Conservation (phyloP, 2,329 filamentous ascomycete species). For the Daldinia sp. region DNA sequence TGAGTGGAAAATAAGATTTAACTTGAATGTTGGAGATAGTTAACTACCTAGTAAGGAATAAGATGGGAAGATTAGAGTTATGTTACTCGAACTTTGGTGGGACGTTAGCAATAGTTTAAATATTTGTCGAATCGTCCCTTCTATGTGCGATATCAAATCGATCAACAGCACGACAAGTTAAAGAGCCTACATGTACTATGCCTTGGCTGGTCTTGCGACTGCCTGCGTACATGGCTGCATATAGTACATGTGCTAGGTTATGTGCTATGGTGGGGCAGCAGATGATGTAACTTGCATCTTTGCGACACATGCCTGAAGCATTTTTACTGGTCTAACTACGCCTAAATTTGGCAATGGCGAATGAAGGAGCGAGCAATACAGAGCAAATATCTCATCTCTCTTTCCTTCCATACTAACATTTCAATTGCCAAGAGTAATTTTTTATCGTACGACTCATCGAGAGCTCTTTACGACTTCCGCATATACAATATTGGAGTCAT, state of each 20-base stretch:
- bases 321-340: background rate
- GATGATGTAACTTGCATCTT: slow-evolving; percentile 38
- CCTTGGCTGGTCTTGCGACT: slow-evolving; percentile 7
- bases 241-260: slow-evolving; percentile 8
- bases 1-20: too few relatives aligned
- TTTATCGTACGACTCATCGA: slow-evolving; percentile 2
- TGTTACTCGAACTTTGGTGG: slow-evolving; percentile 4
- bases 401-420: background rate
- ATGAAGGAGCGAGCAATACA: background rate
- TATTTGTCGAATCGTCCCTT: slow-evolving; percentile 9
- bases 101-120: slow-evolving; percentile 11
- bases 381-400: background rate
- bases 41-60: too few relatives aligned
- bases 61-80: slow-evolving; percentile 1
- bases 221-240: slow-evolving; percentile 13
- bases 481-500: background rate
- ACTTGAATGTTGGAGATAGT: too few relatives aligned
- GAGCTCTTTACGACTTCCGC: background rate
- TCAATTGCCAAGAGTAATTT: background rate
- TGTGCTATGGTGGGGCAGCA: slow-evolving; percentile 14
- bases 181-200: slow-evolving; percentile 7
- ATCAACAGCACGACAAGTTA: background rate
- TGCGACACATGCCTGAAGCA: slow-evolving; percentile 2
- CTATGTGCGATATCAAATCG: slow-evolving; percentile 13
- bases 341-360: slow-evolving; percentile 1